phyloP scores from a whole-genome alignment of 2,329 filamentous ascomycete species.

The Microsporum audouinii region DNA sequence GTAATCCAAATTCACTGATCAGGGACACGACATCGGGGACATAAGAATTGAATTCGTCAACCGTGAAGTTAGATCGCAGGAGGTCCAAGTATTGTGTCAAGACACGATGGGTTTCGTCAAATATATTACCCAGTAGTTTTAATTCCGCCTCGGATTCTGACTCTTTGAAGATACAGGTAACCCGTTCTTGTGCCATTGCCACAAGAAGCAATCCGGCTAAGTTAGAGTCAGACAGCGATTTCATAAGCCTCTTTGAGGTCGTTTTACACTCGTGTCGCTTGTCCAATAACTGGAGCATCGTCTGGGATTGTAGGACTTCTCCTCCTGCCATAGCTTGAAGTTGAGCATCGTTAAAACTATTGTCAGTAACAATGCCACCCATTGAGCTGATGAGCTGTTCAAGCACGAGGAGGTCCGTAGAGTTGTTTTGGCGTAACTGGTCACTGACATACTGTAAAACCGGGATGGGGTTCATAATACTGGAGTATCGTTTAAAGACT shows the following conservation, averaged over 20 bases:
- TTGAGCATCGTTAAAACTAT: conserved; percentile 80
- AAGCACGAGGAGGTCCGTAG: conserved; percentile 81
- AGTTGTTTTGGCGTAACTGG: conserved; percentile 70
- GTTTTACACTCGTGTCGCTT: conserved; percentile 63
- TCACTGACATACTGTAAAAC: conserved; percentile 82
- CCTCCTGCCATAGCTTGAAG: conserved; percentile 82
- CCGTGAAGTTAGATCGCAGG: conserved; percentile 64
- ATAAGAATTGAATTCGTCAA: conserved; percentile 63
- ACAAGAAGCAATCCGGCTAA: conserved; percentile 77
- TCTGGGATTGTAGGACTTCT: conserved; percentile 64
- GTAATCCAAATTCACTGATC: conserved; percentile 66
- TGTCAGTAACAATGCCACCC: conserved; percentile 80
- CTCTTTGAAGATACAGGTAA: conserved; percentile 70
- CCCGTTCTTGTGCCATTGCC: conserved; percentile 78
- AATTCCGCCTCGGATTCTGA: conserved; percentile 59
- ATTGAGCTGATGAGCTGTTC: conserved; percentile 84
- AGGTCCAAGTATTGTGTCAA: conserved; percentile 83
- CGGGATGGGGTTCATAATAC: conserved; percentile 66
- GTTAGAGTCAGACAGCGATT: conserved; percentile 63
- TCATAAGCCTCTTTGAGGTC: conserved; percentile 69
- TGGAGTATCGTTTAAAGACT: conserved; percentile 71
- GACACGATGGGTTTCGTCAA: conserved; percentile 81
- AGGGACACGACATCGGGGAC: conserved; percentile 66
- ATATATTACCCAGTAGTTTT: conserved; percentile 75
- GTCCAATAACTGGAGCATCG: conserved; percentile 68